Base-by-base conservation (phyloP, 108 stramenopile genomes). In the Cyclostephanos tholiformis region DNA sequence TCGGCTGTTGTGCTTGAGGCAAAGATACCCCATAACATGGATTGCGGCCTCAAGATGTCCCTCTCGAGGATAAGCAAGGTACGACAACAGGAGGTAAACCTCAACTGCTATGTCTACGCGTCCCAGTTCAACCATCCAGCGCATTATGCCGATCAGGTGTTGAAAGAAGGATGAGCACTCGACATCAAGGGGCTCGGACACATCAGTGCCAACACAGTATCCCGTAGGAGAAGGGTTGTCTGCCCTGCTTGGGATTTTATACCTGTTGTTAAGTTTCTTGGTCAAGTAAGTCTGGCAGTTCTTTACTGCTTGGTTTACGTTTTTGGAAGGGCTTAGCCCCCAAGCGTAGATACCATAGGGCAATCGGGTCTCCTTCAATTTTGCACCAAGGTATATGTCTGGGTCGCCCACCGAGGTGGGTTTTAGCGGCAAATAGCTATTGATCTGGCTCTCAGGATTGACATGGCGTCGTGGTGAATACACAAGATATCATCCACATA, bases 111-210 rank as follows among this genome's bases (percentile, higher is more conserved):
- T 83, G 59, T 88, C 83, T 16, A 84, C 39, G 46, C 84, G 44
- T 32, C 85, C 80, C 10, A 86, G 43, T 43, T 89, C 84, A 23
- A 84, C 81, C 39, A 76, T 74, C 85, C 85, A 89, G 29, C 84
- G 67, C 1, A 85, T 58, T 2, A 83, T 26, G 11, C 82, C 82
- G 29, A 83, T 75, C 44, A 69, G 30, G 41, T 46, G 41, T 38
- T 59, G 61, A 49, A 27, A 83, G 26, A 57, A 78, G 0, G 77
- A 26, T 35, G 71, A 38, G 39, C 22, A 1, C 6, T 63, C 22
- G 17, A 53, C 62, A 17, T 60, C 61, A 35, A 65, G 41, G 3
- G 23, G 46, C 8, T n/a, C 17, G 0, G 65, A 9, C 16, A 43
- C 38, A 52, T 71, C 60, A 17, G 48, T 46, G 19, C 51, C 61